Base-by-base conservation (phyloP, 192 early-diverging fungal genomes). In the Backusella sp. region DNA sequence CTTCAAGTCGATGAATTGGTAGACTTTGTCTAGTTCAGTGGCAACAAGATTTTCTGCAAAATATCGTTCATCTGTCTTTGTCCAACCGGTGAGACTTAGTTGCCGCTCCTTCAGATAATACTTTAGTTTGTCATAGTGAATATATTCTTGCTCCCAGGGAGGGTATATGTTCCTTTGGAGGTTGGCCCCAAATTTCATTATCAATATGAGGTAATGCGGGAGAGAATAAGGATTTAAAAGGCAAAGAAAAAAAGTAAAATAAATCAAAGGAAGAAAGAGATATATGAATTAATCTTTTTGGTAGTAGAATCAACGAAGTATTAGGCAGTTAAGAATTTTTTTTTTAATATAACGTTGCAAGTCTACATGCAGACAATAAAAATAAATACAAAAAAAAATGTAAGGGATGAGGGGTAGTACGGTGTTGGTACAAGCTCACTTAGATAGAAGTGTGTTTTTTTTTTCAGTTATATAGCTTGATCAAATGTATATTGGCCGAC, bases 111-210 rank as follows among this genome's bases (percentile, higher is more conserved):
- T 75, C 46, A 75, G 35, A 7, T 68, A 66, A 66, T 35, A 53
- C 34, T 76, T 76, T 35, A 76, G 39, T 14, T 28, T 70, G 26
- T 76, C 41, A 23, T 76, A 76, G 34, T 69, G 32, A 5, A 76
- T 28, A 37, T 76, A 76, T 7, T 76, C 75, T 35, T 42, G 53
- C 37, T 70, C 42, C 75, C 75, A 76, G 11, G 75, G 69, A 26
- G 49, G 28, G 19, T 71, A 71, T 42, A 62, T 52, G 42, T 70
- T 76, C 17, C 70, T 32, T 36, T 76, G 56, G 4, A 76, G 49
- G 1, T 69, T 46, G 15, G 49, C 26, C 6, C 75, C 75, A 37
- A 76, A 76, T 30, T 76, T 76, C 75, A 76, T 30, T 34, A 26
- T 52, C n/a, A 11, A 14, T 75, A n/a, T 19, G 11, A 37, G 21